Evolutionary conservation across 2,329 filamentous ascomycete species (phyloP), one percentile per base, ranked within the genome.

Genomic region (Diaporthe vaccinii): DNA sequence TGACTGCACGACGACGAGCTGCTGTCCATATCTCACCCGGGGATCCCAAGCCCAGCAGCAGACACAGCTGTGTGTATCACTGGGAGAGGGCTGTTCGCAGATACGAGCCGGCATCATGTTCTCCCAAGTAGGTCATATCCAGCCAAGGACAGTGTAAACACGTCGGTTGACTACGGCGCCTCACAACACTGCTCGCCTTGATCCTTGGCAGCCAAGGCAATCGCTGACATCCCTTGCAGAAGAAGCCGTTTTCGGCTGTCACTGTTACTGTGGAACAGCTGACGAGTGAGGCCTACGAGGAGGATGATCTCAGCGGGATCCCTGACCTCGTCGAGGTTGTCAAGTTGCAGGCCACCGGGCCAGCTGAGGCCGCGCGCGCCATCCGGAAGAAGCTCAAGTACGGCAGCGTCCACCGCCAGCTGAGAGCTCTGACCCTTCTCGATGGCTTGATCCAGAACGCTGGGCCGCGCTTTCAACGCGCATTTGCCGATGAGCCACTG

Each of bases 341-440:
- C 82, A 93, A 94, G 78, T 91, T 99, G 75, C 97, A 99, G 84
- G 89, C 90, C 36, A 94, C 94, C 9, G 97, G 97, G 0, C 95
- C 97, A 2, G 90, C 91, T 17, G 97, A 99, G 87, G 96, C 96
- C 75, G 95, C 96, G 72, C 92, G 97, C 81, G 96, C 97, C 65
- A 91, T 99, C 80, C 92, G 97, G 76, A 99, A 99, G 90, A 98
- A 98, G 87, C 91, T 99, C 89, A 99, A 99, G 87, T 98, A 99
- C 84, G 97, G 97, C 80, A 98, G 92, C 81, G 89, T 94, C n/a
- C 96, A 98, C 84, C 93, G 95, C 68, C 97, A 99, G 84, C 89
- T 98, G 46, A 92, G 97, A 76, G 94, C 97, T 49, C 90, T 99
- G 31, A 93, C 94, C 15, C 93, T 99, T 68, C 90, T 99, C 2